Base-by-base conservation (phyloP, 495 filamentous ascomycete genomes). In the Aspergillus panamensis region DNA sequence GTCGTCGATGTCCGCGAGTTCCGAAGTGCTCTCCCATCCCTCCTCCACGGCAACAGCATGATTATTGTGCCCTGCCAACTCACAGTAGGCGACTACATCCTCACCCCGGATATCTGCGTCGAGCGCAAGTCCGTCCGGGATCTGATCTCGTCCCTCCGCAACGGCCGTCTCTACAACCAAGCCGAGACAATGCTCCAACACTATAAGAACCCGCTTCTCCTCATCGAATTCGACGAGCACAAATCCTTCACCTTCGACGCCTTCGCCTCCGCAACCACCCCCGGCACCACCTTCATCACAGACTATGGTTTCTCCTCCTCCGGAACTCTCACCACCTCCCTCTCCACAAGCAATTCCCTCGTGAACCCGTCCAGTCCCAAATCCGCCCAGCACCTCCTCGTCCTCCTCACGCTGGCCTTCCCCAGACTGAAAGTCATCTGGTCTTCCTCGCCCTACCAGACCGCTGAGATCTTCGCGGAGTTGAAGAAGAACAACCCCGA, bases 171-270 rank as follows among this genome's bases (percentile, higher is more conserved):
- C 44, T 98, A 89, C 73, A 89, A 86, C 65, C 94, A 98, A 74
- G 87, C 87, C 21, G 95, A 98, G 74, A 87, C 87, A 19, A 97
- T 98, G 95, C 83, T 93, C 32, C 82, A 88, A 64, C 84, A 97
- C 73, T 98, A 98, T 82, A 88, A 89, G 64, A 84, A 73, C 61
- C 91, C 93, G 0, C 88, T 97, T 81, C 85, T 98, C 3, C 79
- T 98, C 32, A 96, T 98, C 63, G 94, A 98, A 68, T 98, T 98
- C 72, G 92, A 97, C 71, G 89, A 96, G 67, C 91, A 96, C 74
- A 96, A 96, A 67, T 90, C 89, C 19, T 98, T 98, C 71, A 97
- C 91, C 9, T 87, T 98, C 14, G 94, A 97, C 71, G 90, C 91
- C 0, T 96, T 96, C 67, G 87, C 90, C 10, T 72, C 73, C 19